A percentile compares a stretch with the other conserved stretches of the same genome.
phyloP scores from a whole-genome alignment of 106 monocot genomes.

The Xerophyta viscosa region DNA sequence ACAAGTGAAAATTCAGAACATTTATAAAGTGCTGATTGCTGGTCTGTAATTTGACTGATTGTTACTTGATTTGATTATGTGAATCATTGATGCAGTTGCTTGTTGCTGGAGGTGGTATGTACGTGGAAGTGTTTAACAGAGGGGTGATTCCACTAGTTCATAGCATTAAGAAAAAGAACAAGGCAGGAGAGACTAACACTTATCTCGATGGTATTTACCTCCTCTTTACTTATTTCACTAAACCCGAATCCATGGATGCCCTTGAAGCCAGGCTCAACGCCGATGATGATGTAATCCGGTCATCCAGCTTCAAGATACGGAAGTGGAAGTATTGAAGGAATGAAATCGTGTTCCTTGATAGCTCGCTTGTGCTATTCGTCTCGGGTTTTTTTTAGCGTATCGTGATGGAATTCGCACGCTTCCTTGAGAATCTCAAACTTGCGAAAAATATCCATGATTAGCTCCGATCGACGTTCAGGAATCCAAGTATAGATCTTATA shows the following conservation, averaged over 20 bases:
- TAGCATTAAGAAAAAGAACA: slow-evolving; percentile 85
- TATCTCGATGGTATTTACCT: slow-evolving; percentile 90
- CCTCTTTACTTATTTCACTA: slow-evolving; percentile 88
- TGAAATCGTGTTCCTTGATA: background rate
- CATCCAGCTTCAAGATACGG: slow-evolving; percentile 60
- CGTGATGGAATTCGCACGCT: no score
- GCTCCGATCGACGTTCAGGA: no score
- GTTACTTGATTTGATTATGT: background rate
- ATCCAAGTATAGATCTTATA: no score
- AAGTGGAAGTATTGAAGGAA: slow-evolving; percentile 44
- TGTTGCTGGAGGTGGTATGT: slow-evolving; percentile 91
- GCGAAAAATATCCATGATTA: no score
- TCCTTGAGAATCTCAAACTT: no score
- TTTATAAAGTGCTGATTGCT: no score
- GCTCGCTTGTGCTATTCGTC: background rate
- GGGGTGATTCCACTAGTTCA: slow-evolving; percentile 86
- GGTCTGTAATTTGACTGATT: background rate
- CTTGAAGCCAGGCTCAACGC: slow-evolving; percentile 47
- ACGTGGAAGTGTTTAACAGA: slow-evolving; percentile 81
- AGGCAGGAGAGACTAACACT: slow-evolving; percentile 66
- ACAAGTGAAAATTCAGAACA: no score
- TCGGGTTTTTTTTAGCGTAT: no score
- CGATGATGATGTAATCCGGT: slow-evolving; percentile 79
- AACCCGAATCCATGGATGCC: slow-evolving; percentile 56
- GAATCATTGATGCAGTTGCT: slow-evolving; percentile 52